These are phyloP conservation scores for Chaetoceros muelleri DNA, from an alignment of 108 stramenopile species.

Conservation along the genomic window DNA sequence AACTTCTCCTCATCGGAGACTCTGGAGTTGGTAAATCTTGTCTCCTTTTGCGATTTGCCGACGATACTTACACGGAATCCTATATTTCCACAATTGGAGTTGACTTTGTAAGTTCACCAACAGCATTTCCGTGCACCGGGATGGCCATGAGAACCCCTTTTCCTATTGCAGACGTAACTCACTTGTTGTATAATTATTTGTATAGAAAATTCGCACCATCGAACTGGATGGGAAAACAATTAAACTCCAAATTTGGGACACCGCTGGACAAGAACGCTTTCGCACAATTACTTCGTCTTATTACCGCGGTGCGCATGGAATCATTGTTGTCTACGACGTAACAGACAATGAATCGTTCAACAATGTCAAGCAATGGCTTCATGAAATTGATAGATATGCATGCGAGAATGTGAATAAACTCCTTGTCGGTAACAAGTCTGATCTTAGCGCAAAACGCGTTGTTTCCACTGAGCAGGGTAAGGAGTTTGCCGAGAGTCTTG, in stretches of 20 bases:
- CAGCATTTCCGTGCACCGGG: neutral
- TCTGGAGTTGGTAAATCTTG: constrained; percentile 93
- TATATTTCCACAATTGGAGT: constrained; percentile 99
- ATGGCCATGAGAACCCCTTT: neutral
- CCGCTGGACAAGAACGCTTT: constrained; percentile 93
- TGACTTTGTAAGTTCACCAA: constrained; percentile 82
- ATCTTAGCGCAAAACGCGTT: constrained; percentile 89
- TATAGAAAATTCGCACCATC: constrained; percentile 96
- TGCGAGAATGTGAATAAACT: constrained; percentile 98
- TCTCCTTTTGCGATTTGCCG: constrained; percentile 85
- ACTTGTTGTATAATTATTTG: neutral
- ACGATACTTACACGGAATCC: constrained; percentile 97
- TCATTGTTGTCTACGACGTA: constrained; percentile 95
- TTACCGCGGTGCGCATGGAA: constrained; percentile 95
- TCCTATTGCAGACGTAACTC: neutral
- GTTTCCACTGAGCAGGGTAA: constrained; percentile 95
- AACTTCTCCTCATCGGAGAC: constrained; percentile 91
- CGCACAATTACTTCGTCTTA: constrained; percentile 95
- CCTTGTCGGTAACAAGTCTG: constrained; percentile 99
- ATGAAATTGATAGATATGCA: constrained; percentile 98
- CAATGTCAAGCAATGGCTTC: constrained; percentile 98
- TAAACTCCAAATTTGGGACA: constrained; percentile 91
- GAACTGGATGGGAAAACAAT: constrained; percentile 97
- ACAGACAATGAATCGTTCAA: constrained; percentile 94
- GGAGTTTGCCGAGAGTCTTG: constrained; percentile 95